Base-by-base conservation (phyloP, 306 rosid species). In the Medicago arabica region DNA sequence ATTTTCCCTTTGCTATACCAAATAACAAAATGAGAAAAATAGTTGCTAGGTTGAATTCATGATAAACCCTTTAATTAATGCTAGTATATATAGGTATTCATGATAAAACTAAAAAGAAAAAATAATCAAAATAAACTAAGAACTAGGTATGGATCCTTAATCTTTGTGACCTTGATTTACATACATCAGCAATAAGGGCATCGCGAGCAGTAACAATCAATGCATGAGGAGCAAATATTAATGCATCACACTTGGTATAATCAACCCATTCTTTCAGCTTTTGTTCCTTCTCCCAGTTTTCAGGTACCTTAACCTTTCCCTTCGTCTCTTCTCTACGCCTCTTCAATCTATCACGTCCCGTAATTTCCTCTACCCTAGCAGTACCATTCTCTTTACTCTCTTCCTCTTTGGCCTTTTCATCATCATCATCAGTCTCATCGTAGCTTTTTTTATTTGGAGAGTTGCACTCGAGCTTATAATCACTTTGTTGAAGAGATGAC, bases 201-300 rank as follows among this genome's bases (percentile, higher is more conserved):
- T 88, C 90, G 31, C 94, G 93, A 64, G 97, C 94, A n/a, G 87
- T 50, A 13, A 75, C 63, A 60, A 79, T 78, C 47, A 89, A 17
- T 40, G 80, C 84, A 10, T 28, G 76, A 9, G 97, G 90, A 65
- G 83, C 87, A n/a, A 87, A 67, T 13, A 58, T 58, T 2, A 53
- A 44, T 21, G 81, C 83, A 75, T 91, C 90, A 21, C 89, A 91
- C 6, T 82, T 76, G 10, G 93, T 75, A 25, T 69, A 85, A 19
- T 87, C 89, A 11, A 86, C 69, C 93, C 93, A 91, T 0, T 89
- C 91, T 75, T 84, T 87, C 9, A 87, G 62, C 81, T 76, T 50
- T 19, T 75, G 81, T 80, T 91, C 97, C 55, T 87, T 77, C 2
- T 86, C 87, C 97, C 93, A 91, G 1, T 78, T 70, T 34, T 91